These are phyloP conservation scores for Hypsizygus ulmarius DNA, from an alignment of 1,284 basidiomycete genomes.

Conservation along the genomic window DNA sequence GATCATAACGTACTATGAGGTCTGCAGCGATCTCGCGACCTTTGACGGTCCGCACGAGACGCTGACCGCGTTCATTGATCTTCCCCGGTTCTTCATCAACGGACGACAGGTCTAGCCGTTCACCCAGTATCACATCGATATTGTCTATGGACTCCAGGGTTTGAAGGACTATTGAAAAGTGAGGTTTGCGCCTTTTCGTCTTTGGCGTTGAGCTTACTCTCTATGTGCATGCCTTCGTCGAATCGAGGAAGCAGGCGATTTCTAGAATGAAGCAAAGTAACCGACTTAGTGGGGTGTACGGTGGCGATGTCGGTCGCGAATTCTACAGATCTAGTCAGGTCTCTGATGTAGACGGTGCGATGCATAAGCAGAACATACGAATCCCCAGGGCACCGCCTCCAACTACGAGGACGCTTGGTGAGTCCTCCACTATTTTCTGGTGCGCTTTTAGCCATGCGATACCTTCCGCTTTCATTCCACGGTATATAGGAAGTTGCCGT, in stretches of 20 bases:
- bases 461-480: constrained; percentile 47
- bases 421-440: constrained; percentile 42
- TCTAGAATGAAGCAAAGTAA: constrained; percentile 71
- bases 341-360: neutral
- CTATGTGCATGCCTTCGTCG: constrained; percentile 53
- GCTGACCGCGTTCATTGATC: constrained; percentile 30
- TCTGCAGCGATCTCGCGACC: constrained; percentile 63
- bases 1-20: constrained; percentile 47
- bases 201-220: constrained; percentile 34
- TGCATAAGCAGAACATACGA: constrained; percentile 38
- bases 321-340: constrained; percentile 33
- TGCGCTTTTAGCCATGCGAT: constrained; percentile 47
- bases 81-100: constrained; percentile 28
- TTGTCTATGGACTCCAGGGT: constrained; percentile 38
- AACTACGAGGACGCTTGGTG: constrained; percentile 50
- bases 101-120: constrained; percentile 49
- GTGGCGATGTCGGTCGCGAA: constrained; percentile 70
- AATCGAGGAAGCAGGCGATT: constrained; percentile 58
- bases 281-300: constrained; percentile 52
- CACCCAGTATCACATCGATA: constrained; percentile 53
- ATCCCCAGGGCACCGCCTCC: constrained; percentile 64
- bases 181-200: neutral
- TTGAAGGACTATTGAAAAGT: constrained; percentile 36
- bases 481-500: constrained; percentile 23
- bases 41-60: constrained; percentile 50